Evolutionary conservation across 192 early-diverging fungal genomes (phyloP), one percentile per base, ranked within the genome.

Genomic region (Backusella circina): DNA sequence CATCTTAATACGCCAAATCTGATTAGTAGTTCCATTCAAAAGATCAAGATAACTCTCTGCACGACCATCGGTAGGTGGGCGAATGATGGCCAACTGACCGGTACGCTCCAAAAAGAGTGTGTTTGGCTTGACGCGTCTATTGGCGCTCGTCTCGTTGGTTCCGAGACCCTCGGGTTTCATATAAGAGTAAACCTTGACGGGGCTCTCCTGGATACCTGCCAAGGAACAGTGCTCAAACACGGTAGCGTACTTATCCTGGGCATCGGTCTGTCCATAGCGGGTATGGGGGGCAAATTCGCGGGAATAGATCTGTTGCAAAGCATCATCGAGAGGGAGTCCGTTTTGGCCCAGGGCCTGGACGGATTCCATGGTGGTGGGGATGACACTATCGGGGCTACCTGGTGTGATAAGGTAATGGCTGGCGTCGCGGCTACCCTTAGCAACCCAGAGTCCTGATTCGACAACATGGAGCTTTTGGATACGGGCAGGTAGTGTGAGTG

Each of bases 11-110:
- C 89, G 79, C 85, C 89, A 89, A 36, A 87, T 78, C 21, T 82
- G 83, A 31, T 82, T 77, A 54, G 83, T 82, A 1, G 71, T 70
- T 28, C 85, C 82, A 61, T 88, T 88, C 35, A 88, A 78, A 26
- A 90, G 51, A 37, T 90, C 89, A 71, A 90, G 71, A 41, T 82
- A 68, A 35, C 85, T 89, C 71, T 87, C 85, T 33, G 80, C 82
- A 74, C 88, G 82, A 21, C 88, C 88, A 73, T 84, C 86, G 3
- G 50, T 61, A 67, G 77, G 67, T 10, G 79, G 79, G 37, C 70
- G 72, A 21, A 81, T 41, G 7, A 74, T 57, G 23, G 72, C 89
- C 71, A 89, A 83, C 75, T 90, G 88, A 5, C 76, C 73, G 5
- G 89, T 83, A 31, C 74, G 74, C 35, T 66, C 61, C 57, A 90